phyloP scores from a whole-genome alignment of 2,329 filamentous ascomycete species.

The Dryadomyces quercivorus region DNA sequence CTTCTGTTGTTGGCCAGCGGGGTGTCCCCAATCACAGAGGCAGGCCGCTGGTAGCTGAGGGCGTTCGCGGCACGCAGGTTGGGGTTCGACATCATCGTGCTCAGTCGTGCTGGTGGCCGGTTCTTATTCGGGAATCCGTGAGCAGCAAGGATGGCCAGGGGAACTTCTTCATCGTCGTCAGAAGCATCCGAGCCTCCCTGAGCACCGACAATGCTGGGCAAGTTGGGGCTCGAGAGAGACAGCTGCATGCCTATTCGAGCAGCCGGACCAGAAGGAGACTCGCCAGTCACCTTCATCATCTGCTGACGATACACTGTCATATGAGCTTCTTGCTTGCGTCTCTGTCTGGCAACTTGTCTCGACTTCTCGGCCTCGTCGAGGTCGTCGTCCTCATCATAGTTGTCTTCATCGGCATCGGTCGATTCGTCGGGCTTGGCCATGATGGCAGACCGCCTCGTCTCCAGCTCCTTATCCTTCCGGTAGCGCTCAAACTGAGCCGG shows the following conservation, averaged over 20 bases:
- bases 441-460: slow-evolving; percentile 28
- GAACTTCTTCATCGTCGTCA: slow-evolving; percentile 79
- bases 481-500: slow-evolving; percentile 78
- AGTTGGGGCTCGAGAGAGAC: slow-evolving; percentile 51
- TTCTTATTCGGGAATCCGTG: slow-evolving; percentile 78
- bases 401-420: slow-evolving; percentile 44
- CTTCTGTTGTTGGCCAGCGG: slow-evolving; percentile 17
- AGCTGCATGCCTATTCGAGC: slow-evolving; percentile 43
- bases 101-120: slow-evolving; percentile 58
- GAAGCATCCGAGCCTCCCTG: slow-evolving; percentile 36
- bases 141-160: slow-evolving; percentile 73
- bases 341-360: slow-evolving; percentile 59
- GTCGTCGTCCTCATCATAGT: slow-evolving; percentile 58
- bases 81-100: slow-evolving; percentile 54
- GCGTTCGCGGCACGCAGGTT: slow-evolving; percentile 49
- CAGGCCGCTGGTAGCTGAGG: slow-evolving; percentile 35
- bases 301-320: slow-evolving; percentile 83
- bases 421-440: slow-evolving; percentile 33
- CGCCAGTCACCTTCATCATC: slow-evolving; percentile 93
- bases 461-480: slow-evolving; percentile 59
- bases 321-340: slow-evolving; percentile 80
- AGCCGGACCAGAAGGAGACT: slow-evolving; percentile 34
- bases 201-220: slow-evolving; percentile 27
- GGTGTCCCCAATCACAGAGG: slow-evolving; percentile 45
- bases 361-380: slow-evolving; percentile 71